Conservation (phyloP, 202 grass and related monocot species). For the Hordeum pubiflorum region DNA sequence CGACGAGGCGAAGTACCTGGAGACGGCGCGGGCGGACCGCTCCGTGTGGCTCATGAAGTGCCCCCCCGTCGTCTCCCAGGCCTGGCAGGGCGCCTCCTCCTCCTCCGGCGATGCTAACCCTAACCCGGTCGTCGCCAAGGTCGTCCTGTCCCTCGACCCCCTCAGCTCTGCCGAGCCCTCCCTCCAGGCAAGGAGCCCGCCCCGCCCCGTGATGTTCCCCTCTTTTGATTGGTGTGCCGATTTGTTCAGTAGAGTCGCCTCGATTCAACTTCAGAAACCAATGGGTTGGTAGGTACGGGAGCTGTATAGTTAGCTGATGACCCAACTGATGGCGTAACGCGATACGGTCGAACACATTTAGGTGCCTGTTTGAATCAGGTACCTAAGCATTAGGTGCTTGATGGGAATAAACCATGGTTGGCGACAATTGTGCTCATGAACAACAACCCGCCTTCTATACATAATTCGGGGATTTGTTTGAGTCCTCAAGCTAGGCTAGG, state of each 20-base stretch:
- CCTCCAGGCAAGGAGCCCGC: slow-evolving; percentile 31
- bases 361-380: not conserved
- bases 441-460: not conserved
- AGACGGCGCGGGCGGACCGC: slow-evolving; percentile 56
- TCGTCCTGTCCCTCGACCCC: slow-evolving; percentile 70
- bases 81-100: slow-evolving; percentile 51
- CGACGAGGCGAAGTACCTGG: slow-evolving; percentile 50
- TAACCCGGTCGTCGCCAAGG: slow-evolving; percentile 63
- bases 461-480: not conserved
- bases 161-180: slow-evolving; percentile 52
- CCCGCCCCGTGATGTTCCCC: not conserved
- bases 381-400: not conserved
- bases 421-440: not conserved
- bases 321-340: not conserved
- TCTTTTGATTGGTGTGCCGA: not conserved
- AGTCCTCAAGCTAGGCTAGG: too few relatives aligned
- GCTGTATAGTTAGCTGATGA: not conserved
- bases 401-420: not conserved
- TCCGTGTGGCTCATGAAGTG: slow-evolving; percentile 94
- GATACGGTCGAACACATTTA: not conserved
- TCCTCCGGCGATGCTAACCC: slow-evolving; percentile 7
- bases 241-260: not conserved
- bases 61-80: slow-evolving; percentile 57
- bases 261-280: not conserved
- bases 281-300: not conserved